phyloP scores from a whole-genome alignment of 768 basidiomycete species.

The Xanthoconium stramineum region DNA sequence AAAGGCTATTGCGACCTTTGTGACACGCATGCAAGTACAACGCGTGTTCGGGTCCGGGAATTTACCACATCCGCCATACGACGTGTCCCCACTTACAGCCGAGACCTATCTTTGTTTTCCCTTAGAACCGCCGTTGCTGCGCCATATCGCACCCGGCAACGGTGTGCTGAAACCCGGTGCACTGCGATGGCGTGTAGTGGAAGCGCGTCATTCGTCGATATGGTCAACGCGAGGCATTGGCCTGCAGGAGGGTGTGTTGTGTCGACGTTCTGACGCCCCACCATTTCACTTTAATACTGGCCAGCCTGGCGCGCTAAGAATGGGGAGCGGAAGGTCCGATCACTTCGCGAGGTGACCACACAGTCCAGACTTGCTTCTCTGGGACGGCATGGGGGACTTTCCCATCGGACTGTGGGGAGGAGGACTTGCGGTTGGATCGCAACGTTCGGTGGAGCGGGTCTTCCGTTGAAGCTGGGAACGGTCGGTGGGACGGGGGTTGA shows the following conservation, averaged over 20 bases:
- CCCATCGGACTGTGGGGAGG: background rate
- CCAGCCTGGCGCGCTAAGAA: background rate
- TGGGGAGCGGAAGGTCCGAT: conserved; percentile 2
- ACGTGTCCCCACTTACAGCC: conserved; percentile 7
- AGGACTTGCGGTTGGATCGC: conserved; percentile 9
- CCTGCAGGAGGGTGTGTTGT: background rate
- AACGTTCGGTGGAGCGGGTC: conserved; percentile 19
- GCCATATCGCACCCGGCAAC: conserved; percentile 4
- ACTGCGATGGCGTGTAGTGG: background rate
- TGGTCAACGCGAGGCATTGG: conserved; percentile 6
- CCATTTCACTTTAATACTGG: conserved; percentile 13
- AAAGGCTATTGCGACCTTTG: conserved; percentile 3
- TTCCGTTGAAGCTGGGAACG: conserved; percentile 17
- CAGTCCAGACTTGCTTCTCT: background rate
- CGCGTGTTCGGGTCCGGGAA: conserved; percentile 19
- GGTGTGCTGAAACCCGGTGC: background rate
- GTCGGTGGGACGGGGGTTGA: conserved; percentile 10
- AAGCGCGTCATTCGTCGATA: background rate
- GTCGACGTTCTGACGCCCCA: background rate
- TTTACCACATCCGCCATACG: conserved; percentile 13
- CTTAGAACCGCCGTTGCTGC: conserved; percentile 1
- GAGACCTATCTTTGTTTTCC: background rate
- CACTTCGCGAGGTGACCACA: background rate
- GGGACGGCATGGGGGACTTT: background rate
- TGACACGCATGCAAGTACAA: background rate